Evolutionary conservation across 2,329 filamentous ascomycete species (phyloP).

Genomic region (Alternaria dauci): DNA sequence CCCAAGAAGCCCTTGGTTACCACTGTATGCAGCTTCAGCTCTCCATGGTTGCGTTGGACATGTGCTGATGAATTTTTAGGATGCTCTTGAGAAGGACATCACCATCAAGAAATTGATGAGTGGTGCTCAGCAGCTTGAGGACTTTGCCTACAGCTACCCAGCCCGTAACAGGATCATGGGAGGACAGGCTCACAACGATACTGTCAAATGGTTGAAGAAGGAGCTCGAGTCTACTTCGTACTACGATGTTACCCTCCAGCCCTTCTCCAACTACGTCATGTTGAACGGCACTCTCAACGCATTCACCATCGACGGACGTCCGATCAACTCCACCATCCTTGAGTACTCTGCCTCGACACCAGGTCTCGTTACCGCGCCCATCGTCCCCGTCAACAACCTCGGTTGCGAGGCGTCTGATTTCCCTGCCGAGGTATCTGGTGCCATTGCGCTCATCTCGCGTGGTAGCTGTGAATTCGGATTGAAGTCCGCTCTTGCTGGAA

Average conservation of each 20-base stretch:
- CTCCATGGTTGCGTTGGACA: not conserved
- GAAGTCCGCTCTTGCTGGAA: conserved; percentile 74
- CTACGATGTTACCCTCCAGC: conserved; percentile 49
- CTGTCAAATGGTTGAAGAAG: conserved; percentile 49
- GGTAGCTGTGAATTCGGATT: conserved; percentile 75
- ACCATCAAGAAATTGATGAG: conserved; percentile 36
- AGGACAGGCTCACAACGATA: conserved; percentile 50
- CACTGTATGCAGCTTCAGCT: conserved; percentile 24
- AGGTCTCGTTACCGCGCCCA: conserved; percentile 34
- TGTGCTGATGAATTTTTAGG: conserved; percentile 27
- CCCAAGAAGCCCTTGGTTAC: conserved; percentile 19
- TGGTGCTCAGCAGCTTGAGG: conserved; percentile 45
- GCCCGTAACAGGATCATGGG: conserved; percentile 51
- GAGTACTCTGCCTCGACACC: conserved; percentile 33
- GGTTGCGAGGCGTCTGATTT: conserved; percentile 64
- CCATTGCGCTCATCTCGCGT: conserved; percentile 74
- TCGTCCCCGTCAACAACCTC: conserved; percentile 41
- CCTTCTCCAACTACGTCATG: conserved; percentile 34
- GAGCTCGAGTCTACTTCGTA: conserved; percentile 43
- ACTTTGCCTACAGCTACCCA: conserved; percentile 50
- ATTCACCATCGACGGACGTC: conserved; percentile 30
- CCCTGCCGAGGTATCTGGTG: conserved; percentile 64
- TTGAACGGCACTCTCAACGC: conserved; percentile 31
- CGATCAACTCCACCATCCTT: conserved; percentile 24
- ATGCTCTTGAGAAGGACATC: conserved; percentile 40